Evolutionary conservation across 768 basidiomycete genomes (phyloP).

Genomic region (Podaxis sp.): DNA sequence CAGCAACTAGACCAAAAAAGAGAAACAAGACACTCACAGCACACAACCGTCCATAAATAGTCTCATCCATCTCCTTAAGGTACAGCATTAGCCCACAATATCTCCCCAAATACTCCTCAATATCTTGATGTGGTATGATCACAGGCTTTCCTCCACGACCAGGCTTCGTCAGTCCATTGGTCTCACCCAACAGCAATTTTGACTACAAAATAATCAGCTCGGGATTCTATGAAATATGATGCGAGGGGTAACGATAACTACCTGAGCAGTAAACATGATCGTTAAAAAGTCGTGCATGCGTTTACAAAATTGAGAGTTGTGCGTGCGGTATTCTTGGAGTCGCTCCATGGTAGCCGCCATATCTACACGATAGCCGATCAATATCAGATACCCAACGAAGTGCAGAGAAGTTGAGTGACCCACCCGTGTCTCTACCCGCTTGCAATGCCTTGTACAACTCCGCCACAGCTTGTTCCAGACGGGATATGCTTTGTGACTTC

Average conservation of each 20-base stretch:
- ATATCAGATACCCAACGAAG: not conserved
- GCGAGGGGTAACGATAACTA: slow-evolving; percentile 28
- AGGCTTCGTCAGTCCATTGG: slow-evolving; percentile 51
- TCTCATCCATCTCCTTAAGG: slow-evolving; percentile 95
- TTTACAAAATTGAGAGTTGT: slow-evolving; percentile 93
- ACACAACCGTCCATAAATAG: slow-evolving; percentile 83
- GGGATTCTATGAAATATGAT: not conserved
- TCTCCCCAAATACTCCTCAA: slow-evolving; percentile 83
- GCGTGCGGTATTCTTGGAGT: slow-evolving; percentile 84
- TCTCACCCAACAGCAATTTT: slow-evolving; percentile 66
- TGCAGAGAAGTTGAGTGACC: slow-evolving; percentile 15
- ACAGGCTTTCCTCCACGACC: slow-evolving; percentile 41
- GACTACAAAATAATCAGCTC: slow-evolving; percentile 40
- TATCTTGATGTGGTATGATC: slow-evolving; percentile 61
- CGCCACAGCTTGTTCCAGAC: slow-evolving; percentile 78
- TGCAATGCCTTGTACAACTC: slow-evolving; percentile 95
- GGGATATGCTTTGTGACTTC: slow-evolving; percentile 69
- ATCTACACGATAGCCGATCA: slow-evolving; percentile 41
- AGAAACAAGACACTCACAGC: slow-evolving; percentile 57
- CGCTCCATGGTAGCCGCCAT: slow-evolving; percentile 98
- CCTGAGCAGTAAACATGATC: slow-evolving; percentile 92
- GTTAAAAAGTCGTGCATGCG: slow-evolving; percentile 85
- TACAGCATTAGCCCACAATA: slow-evolving; percentile 92
- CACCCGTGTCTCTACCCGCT: slow-evolving; percentile 87
- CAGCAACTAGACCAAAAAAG: not conserved